Evolutionary conservation across 1,284 basidiomycete genomes (phyloP).

Genomic region (Ustilago trichophora): DNA sequence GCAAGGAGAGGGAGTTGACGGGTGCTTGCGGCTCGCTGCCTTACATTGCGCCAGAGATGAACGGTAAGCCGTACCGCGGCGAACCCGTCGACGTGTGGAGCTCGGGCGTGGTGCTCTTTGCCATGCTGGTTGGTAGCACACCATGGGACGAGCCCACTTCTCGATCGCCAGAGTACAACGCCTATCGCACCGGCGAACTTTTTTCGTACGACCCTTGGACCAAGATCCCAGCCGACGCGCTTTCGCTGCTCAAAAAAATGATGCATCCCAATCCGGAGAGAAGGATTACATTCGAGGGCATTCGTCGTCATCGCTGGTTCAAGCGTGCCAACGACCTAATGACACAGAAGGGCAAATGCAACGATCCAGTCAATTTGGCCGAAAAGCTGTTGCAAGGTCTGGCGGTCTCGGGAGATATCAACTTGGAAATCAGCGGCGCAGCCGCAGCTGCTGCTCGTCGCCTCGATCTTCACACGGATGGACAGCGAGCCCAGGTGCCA

Average conservation of each 20-base stretch:
- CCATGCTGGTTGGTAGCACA: conserved; percentile 90
- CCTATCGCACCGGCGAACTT: conserved; percentile 80
- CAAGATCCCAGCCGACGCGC: conserved; percentile 73
- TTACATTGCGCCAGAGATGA: conserved; percentile 86
- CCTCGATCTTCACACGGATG: conserved; percentile 60
- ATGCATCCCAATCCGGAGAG: conserved; percentile 56
- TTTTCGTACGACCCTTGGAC: conserved; percentile 81
- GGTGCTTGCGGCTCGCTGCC: conserved; percentile 87
- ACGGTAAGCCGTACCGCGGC: conserved; percentile 77
- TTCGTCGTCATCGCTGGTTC: conserved; percentile 65
- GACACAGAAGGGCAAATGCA: conserved; percentile 56
- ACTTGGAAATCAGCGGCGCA: conserved; percentile 26
- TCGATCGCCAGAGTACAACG: conserved; percentile 79
- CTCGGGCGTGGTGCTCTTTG: conserved; percentile 93
- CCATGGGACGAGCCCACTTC: conserved; percentile 95
- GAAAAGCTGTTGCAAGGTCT: conserved; percentile 64
- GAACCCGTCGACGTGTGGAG: conserved; percentile 95
- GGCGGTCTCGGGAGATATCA: conserved; percentile 62
- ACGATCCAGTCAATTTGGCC: conserved; percentile 63
- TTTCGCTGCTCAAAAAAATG: conserved; percentile 61
- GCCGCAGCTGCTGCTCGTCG: conserved; percentile 34
- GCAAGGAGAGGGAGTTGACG: conserved; percentile 71
- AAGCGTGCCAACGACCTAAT: conserved; percentile 58
- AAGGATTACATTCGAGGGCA: conserved; percentile 54
- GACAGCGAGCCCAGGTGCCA: conserved; percentile 59